Conservation (phyloP, 768 basidiomycete genomes). For the Pisolithus tinctorius region DNA sequence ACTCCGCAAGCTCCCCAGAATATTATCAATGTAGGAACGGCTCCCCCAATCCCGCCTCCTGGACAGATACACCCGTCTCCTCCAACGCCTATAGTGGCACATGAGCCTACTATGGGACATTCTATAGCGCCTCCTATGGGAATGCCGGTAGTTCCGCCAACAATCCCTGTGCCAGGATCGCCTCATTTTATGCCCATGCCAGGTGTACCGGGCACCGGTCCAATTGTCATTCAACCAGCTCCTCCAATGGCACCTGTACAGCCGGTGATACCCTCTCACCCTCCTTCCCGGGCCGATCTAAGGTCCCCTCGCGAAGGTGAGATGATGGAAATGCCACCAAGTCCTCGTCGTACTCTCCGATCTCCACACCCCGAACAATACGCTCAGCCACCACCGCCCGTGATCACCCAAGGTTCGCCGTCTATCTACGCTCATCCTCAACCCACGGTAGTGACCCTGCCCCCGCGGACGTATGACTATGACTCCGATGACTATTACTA, state of each 20-base stretch:
- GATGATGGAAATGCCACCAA: too few species aligned
- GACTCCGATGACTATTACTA: constrained; percentile 5
- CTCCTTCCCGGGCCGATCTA: constrained; percentile 11
- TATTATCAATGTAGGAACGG: constrained; percentile 7
- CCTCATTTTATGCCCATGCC: not conserved
- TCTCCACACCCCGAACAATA: constrained; percentile 9
- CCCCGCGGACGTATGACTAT: constrained; percentile 7
- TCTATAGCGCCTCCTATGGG: not conserved
- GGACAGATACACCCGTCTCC: constrained; percentile 9
- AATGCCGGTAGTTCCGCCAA: not conserved
- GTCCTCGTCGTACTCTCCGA: constrained; percentile 11
- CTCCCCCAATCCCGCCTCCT: constrained; percentile 12
- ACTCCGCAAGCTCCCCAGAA: constrained; percentile 5
- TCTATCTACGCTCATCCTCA: constrained; percentile 18
- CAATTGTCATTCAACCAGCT: constrained; percentile 17
- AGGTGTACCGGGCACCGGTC: constrained; percentile 3
- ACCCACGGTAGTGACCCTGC: constrained; percentile 4
- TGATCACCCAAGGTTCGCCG: constrained; percentile 13
- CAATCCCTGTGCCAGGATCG: not conserved
- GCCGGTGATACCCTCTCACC: constrained; percentile 9
- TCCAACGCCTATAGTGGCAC: not conserved
- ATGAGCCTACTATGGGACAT: not conserved
- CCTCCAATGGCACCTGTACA: not conserved
- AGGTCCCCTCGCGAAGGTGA: constrained; percentile 6
- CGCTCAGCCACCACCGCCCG: not conserved